Evolutionary conservation across 257 asterid species (phyloP).

Genomic region (Primulina eburnea): DNA sequence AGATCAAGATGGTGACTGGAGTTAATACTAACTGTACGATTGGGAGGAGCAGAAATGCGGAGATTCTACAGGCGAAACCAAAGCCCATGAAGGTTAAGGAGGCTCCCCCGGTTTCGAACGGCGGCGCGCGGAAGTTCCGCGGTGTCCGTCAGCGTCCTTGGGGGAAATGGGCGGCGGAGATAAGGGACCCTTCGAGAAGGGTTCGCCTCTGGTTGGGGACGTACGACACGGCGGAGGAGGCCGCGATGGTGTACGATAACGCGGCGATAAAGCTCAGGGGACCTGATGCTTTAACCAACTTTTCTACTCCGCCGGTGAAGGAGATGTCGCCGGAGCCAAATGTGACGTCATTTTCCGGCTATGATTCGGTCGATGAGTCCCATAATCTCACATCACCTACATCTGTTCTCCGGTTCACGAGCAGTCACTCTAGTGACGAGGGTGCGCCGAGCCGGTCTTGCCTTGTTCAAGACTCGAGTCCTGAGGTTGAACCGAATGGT

Average conservation of each 20-base stretch:
- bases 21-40: not conserved
- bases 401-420: slow-evolving; percentile 29
- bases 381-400: slow-evolving; percentile 25
- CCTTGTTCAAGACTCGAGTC: slow-evolving; percentile 13
- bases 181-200: slow-evolving; percentile 52
- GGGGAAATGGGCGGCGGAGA: slow-evolving; percentile 84
- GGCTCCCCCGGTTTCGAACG: slow-evolving; percentile 13
- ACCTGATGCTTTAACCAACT: slow-evolving; percentile 62
- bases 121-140: slow-evolving; percentile 43
- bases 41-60: not conserved
- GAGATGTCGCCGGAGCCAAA: slow-evolving; percentile 24
- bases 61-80: not conserved
- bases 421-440: slow-evolving; percentile 41
- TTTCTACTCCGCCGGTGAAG: slow-evolving; percentile 24
- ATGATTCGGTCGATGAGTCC: slow-evolving; percentile 68
- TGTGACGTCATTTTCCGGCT: slow-evolving; percentile 37
- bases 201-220: slow-evolving; percentile 69
- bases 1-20: slow-evolving; percentile 43
- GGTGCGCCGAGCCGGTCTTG: slow-evolving; percentile 31
- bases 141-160: slow-evolving; percentile 75
- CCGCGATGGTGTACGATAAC: slow-evolving; percentile 70
- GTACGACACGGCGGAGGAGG: slow-evolving; percentile 70
- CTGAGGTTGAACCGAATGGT: slow-evolving; percentile 15
- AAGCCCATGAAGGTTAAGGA: slow-evolving; percentile 19
- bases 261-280: slow-evolving; percentile 72